phyloP scores from a whole-genome alignment of 1,139 yeast genomes.

The Lodderomyces jiufengensis region DNA sequence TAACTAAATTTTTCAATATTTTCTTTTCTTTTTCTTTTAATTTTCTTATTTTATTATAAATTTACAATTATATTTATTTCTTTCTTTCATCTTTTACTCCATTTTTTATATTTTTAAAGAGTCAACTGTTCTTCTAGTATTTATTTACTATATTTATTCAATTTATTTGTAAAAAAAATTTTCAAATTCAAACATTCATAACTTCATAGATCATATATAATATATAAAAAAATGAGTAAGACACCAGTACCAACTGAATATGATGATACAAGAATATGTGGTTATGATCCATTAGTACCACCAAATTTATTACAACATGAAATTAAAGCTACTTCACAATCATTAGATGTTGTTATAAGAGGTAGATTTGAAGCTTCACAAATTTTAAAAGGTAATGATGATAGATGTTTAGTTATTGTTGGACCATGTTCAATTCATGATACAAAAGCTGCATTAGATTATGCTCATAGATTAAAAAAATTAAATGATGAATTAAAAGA shows the following conservation, averaged over 20 bases:
- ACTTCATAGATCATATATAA: too few species aligned
- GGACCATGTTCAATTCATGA: slow-evolving; percentile 99
- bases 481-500: slow-evolving; percentile 62
- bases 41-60: neutral
- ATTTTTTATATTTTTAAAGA: too few species aligned
- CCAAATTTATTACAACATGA: slow-evolving; percentile 94
- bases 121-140: too few species aligned
- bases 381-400: slow-evolving; percentile 72
- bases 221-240: too few species aligned
- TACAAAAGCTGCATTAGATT: slow-evolving; percentile 87
- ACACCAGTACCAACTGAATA: slow-evolving; percentile 68
- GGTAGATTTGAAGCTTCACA: slow-evolving; percentile 78
- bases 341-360: slow-evolving; percentile 57
- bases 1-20: slow-evolving; percentile 2
- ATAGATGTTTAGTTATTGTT: slow-evolving; percentile 74
- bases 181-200: neutral
- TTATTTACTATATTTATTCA: too few species aligned
- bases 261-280: slow-evolving; percentile 86
- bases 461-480: slow-evolving; percentile 62
- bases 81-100: too few species aligned
- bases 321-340: slow-evolving; percentile 61
- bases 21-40: too few species aligned
- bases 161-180: too few species aligned
- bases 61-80: too few species aligned
- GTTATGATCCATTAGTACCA: slow-evolving; percentile 92